phyloP scores from a whole-genome alignment of 2,329 filamentous ascomycete genomes.

The Thelonectria rubi region DNA sequence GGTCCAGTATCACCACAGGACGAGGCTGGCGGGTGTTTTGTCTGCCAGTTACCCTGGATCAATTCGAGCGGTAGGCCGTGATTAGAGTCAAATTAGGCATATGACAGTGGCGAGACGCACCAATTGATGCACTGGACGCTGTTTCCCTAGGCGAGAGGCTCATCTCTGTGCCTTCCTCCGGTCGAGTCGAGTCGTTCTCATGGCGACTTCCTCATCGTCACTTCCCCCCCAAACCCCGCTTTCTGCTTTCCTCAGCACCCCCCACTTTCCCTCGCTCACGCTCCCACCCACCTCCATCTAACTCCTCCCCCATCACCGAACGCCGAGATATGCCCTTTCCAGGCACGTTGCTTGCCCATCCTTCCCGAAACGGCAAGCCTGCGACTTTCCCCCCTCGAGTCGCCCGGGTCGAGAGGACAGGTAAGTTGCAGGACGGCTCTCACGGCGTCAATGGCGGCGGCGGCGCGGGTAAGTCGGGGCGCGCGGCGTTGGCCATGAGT shows the following conservation, averaged over 20 bases:
- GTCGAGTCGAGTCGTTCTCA: not conserved
- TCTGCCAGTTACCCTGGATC: not conserved
- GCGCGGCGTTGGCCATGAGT: not conserved
- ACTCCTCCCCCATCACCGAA: conserved; percentile 37
- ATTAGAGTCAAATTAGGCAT: not conserved
- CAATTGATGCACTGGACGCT: not conserved
- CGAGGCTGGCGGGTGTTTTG: not conserved
- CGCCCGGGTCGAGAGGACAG: not conserved
- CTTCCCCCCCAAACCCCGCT: not conserved
- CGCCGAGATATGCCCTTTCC: conserved; percentile 43
- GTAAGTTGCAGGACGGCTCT: not conserved
- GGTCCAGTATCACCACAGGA: not conserved
- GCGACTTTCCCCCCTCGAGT: not conserved
- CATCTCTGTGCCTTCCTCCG: not conserved
- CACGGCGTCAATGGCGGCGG: not conserved
- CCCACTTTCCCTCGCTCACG: conserved; percentile 14
- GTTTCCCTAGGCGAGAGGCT: not conserved
- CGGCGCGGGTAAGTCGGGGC: not conserved
- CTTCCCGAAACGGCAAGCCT: conserved; percentile 39
- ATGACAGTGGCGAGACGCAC: not conserved
- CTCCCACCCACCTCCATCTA: conserved; percentile 14
- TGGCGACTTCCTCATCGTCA: not conserved
- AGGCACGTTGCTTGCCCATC: conserved; percentile 20
- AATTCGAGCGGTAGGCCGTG: not conserved
- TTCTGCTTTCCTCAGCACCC: not conserved